Conservation (phyloP, 2,329 filamentous ascomycete genomes). For the Phialophora expanda region DNA sequence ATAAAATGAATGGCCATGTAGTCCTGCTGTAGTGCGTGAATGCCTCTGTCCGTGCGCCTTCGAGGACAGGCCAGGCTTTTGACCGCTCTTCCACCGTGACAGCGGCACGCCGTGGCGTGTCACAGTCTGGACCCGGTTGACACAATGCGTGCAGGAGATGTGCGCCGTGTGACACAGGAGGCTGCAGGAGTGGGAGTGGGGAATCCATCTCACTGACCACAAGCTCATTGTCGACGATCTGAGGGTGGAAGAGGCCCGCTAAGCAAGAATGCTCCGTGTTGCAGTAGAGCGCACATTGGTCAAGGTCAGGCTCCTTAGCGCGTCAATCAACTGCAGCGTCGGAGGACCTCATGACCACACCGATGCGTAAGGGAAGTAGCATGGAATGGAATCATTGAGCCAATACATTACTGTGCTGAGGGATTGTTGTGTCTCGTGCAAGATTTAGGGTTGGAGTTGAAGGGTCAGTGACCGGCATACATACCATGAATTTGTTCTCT, state of each 20-base stretch:
- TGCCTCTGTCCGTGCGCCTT: conserved; percentile 25
- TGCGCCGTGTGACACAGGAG: conserved; percentile 25
- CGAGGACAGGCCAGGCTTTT: conserved; percentile 31
- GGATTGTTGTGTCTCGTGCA: neutral
- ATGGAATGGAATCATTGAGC: conserved; percentile 2
- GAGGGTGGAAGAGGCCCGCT: conserved; percentile 23
- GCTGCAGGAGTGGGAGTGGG: conserved; percentile 14
- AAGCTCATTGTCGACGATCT: conserved; percentile 14
- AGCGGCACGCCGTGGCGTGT: conserved; percentile 13
- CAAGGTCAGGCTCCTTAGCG: conserved; percentile 16
- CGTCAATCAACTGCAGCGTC: conserved; percentile 26
- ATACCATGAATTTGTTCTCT: neutral
- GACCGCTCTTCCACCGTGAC: conserved; percentile 29
- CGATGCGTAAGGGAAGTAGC: conserved; percentile 16
- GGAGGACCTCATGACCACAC: conserved; percentile 28
- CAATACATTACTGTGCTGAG: neutral
- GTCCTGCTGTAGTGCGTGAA: neutral
- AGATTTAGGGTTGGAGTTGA: neutral
- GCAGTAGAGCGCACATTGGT: conserved; percentile 12
- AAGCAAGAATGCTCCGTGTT: conserved; percentile 19
- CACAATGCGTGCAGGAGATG: conserved; percentile 25
- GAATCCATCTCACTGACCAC: conserved; percentile 16
- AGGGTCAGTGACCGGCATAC: neutral
- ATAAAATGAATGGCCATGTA: neutral
- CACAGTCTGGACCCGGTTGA: conserved; percentile 15